Conservation (phyloP, 441 rosid species). For the Syzygium syzygioides region DNA sequence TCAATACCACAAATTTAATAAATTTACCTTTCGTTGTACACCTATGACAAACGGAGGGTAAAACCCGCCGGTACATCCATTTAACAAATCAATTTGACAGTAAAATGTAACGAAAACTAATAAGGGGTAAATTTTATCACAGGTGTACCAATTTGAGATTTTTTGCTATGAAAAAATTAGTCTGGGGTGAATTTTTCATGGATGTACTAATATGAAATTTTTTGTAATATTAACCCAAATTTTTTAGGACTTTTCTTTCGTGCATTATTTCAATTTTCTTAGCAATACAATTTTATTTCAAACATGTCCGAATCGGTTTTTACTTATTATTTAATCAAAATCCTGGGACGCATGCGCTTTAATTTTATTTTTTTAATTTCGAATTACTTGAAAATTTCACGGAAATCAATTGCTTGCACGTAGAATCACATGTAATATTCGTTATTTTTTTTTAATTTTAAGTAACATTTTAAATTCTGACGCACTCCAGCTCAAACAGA, state of each 20-base stretch:
- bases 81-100: too few relatives aligned
- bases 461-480: background rate
- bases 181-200: too few relatives aligned
- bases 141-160: too few relatives aligned
- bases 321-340: background rate
- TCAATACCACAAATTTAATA: too few relatives aligned
- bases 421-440: background rate
- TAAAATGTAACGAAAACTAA: too few relatives aligned
- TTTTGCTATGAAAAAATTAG: too few relatives aligned
- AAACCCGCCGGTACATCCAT: too few relatives aligned
- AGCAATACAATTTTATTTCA: background rate
- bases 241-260: background rate
- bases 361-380: background rate
- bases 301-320: rapidly evolving
- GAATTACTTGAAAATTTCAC: background rate
- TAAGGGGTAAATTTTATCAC: too few relatives aligned
- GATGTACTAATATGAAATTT: rapidly evolving
- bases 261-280: background rate
- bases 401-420: background rate
- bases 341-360: background rate
- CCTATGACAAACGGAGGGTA: too few relatives aligned
- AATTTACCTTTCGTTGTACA: too few relatives aligned
- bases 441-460: background rate
- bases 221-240: background rate
- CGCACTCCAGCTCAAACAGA: background rate